Evolutionary conservation across 257 asterid species (phyloP), one percentile per base, ranked within the genome.

Genomic region (Primulina eburnea): DNA sequence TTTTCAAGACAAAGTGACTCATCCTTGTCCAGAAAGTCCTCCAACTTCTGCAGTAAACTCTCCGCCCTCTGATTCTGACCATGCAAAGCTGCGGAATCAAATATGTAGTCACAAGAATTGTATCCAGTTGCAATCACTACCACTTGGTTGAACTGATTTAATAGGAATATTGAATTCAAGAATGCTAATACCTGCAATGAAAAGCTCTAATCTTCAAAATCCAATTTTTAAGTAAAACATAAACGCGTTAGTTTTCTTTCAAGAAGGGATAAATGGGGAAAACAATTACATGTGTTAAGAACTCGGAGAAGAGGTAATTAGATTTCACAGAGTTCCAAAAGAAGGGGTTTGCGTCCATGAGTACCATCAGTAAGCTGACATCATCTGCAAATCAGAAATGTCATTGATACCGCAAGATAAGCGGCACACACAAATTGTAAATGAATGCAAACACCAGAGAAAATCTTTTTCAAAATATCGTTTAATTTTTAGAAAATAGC

Each of bases 101-200:
- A 92, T 63, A 92, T 72, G 62, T 83, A 88, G 65, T 83, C 85
- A 34, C 96, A 90, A 9, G 89, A 88, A 83, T 82, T 87, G 77
- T 70, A 79, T 63, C 98, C 97, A 30, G 93, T 77, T 9, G 98
- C 97, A 57, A 92, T 86, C 61, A 90, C 95, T 59, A 92, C 97
- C 62, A 92, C 93, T 68, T 90, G 90, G 75, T 92, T 92, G 69
- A 90, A 80, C 75, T 90, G 95, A 76, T 88, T 90, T 79, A 92
- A 76, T 59, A 92, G 26, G 64, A 88, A 81, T 77, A 88, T 78
- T 0, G 96, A 84, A 82, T 92, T 88, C 88, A 90, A 78, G 71
- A 88, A 90, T 64, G 97, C 84, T 78, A 92, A 80, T 1, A 85
- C 95, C 98, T 92, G 83, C 71, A 21, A 47, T 2, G 38, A 75